Percentiles rank a stretch among this genome's conserved stretches.
phyloP scores from a whole-genome alignment of 108 stramenopile genomes.

The Nitzschia sp. region DNA sequence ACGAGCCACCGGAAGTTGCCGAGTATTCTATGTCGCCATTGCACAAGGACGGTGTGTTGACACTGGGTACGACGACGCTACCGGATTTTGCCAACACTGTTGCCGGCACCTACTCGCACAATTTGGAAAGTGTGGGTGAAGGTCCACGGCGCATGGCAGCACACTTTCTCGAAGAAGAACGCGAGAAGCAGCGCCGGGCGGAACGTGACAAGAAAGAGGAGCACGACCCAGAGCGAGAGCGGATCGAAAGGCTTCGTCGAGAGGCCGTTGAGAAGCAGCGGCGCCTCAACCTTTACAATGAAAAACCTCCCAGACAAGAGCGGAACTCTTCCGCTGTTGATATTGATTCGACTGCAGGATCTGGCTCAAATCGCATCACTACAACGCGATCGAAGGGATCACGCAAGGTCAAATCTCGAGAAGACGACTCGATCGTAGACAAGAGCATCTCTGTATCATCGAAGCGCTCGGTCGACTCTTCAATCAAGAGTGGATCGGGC shows the following conservation, averaged over 20 bases:
- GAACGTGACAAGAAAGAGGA: not conserved
- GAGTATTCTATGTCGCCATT: not conserved
- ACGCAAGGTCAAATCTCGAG: not conserved
- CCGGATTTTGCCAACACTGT: not conserved
- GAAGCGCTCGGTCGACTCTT: conserved; percentile 4
- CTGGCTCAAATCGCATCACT: not conserved
- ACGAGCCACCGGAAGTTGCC: not conserved
- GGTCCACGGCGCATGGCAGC: not conserved
- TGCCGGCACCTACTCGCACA: not conserved
- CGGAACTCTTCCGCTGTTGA: not conserved
- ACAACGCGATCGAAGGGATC: not conserved
- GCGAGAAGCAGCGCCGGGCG: conserved; percentile 13
- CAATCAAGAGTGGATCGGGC: conserved; percentile 3
- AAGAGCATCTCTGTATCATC: conserved; percentile 1
- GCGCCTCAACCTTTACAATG: conserved; percentile 7
- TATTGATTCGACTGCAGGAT: not conserved
- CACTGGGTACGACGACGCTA: not conserved
- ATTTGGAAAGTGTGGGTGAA: not conserved
- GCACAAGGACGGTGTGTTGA: not conserved
- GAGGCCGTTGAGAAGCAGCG: conserved; percentile 21
- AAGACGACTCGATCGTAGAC: not conserved
- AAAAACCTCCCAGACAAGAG: not conserved
- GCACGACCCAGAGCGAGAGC: conserved; percentile 12
- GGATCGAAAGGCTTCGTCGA: conserved; percentile 21
- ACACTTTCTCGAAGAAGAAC: conserved; percentile 18